Conservation (phyloP, 345 rosid genomes). For the Limnanthes douglasii region DNA sequence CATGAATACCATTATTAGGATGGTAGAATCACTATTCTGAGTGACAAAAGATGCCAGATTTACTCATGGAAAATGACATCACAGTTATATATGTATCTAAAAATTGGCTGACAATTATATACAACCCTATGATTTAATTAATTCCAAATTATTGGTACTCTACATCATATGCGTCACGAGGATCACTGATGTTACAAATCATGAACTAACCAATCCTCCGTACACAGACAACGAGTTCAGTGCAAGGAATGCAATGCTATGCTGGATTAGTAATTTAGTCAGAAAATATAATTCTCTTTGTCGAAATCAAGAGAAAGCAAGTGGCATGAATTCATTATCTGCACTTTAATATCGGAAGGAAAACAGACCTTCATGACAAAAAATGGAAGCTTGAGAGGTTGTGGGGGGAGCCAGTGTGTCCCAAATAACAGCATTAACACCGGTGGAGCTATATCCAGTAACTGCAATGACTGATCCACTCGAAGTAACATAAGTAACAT, state of each 20-base stretch:
- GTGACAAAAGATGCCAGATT: too few species aligned
- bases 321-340: not conserved
- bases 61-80: too few species aligned
- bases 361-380: constrained; percentile 74
- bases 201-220: too few species aligned
- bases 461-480: constrained; percentile 88
- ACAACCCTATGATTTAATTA: too few species aligned
- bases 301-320: not conserved
- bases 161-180: too few species aligned
- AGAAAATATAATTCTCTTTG: too few species aligned
- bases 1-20: not conserved
- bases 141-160: not conserved
- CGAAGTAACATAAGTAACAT: constrained; percentile 67
- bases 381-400: constrained; percentile 67
- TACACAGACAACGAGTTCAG: too few species aligned
- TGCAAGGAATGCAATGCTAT: too few species aligned
- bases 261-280: too few species aligned
- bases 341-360: not conserved
- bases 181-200: too few species aligned
- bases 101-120: too few species aligned
- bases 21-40: not conserved
- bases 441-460: constrained; percentile 67
- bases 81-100: too few species aligned
- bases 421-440: constrained; percentile 82
- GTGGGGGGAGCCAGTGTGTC: constrained; percentile 90